phyloP scores from a whole-genome alignment of 2,329 filamentous ascomycete genomes.

The Gnomoniopsis smithogilvyi region DNA sequence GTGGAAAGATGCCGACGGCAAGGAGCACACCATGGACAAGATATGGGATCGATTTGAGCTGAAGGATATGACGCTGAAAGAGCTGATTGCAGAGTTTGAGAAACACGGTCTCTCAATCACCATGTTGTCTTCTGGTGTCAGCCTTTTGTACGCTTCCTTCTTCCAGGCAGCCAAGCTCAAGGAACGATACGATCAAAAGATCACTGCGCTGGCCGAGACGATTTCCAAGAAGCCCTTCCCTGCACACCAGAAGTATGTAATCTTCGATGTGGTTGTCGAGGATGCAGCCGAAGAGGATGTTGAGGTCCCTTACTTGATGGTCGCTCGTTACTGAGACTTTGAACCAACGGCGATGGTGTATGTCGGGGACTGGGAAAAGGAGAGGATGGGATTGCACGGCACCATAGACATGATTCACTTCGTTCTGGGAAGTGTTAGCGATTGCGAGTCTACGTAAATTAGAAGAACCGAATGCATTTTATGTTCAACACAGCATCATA shows the following conservation, averaged over 20 bases:
- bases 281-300: conserved; percentile 89
- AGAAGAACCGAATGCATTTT: background rate
- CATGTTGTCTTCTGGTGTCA: conserved; percentile 98
- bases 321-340: conserved; percentile 46
- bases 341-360: background rate
- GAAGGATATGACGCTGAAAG: conserved; percentile 75
- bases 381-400: background rate
- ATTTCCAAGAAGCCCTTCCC: conserved; percentile 93
- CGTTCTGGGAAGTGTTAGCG: background rate
- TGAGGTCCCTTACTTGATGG: conserved; percentile 94
- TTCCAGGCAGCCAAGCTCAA: conserved; percentile 76
- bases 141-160: conserved; percentile 90
- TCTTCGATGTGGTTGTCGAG: conserved; percentile 93
- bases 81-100: conserved; percentile 81
- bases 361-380: background rate
- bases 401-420: conserved; percentile 2
- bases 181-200: conserved; percentile 77
- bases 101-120: conserved; percentile 76
- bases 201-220: conserved; percentile 82
- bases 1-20: conserved; percentile 76
- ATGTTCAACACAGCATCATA: background rate
- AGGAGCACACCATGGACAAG: conserved; percentile 79
- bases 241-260: conserved; percentile 88
- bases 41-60: conserved; percentile 98
- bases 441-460: background rate